These are phyloP conservation scores for Penicillium lividum DNA, from an alignment of 495 filamentous ascomycete species.

Conservation along the genomic window DNA sequence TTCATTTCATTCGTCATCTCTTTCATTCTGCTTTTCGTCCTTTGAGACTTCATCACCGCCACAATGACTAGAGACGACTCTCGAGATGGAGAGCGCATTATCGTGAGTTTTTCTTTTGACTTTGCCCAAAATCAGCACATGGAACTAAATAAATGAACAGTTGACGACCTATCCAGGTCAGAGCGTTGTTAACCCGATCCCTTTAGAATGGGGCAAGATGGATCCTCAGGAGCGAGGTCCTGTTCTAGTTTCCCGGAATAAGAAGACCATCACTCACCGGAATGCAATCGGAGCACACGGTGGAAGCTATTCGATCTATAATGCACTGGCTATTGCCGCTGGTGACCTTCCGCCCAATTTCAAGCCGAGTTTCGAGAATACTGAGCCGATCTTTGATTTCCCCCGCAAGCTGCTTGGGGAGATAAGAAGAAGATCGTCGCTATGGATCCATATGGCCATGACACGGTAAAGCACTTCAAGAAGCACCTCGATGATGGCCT, in stretches of 20 bases:
- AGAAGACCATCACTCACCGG: slow-evolving; percentile 74
- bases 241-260: slow-evolving; percentile 81
- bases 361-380: slow-evolving; percentile 92
- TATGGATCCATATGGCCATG: slow-evolving; percentile 93
- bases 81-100: slow-evolving; percentile 7
- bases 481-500: slow-evolving; percentile 61
- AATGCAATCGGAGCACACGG: slow-evolving; percentile 92
- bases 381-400: slow-evolving; percentile 82
- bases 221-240: slow-evolving; percentile 78
- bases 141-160: slow-evolving; percentile 9
- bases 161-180: slow-evolving; percentile 93
- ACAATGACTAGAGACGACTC: slow-evolving; percentile 5
- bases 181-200: slow-evolving; percentile 86
- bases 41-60: not conserved
- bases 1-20: not conserved
- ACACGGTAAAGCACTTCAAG: slow-evolving; percentile 49
- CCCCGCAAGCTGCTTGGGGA: slow-evolving; percentile 84
- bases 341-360: slow-evolving; percentile 86
- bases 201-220: slow-evolving; percentile 81
- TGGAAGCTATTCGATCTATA: slow-evolving; percentile 95
- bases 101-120: not conserved
- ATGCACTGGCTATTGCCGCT: slow-evolving; percentile 88
- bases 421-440: slow-evolving; percentile 95
- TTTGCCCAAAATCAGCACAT: not conserved
- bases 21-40: not conserved